Conservation (phyloP, 805 yeast genomes). For the Hanseniaspora meyeri region DNA sequence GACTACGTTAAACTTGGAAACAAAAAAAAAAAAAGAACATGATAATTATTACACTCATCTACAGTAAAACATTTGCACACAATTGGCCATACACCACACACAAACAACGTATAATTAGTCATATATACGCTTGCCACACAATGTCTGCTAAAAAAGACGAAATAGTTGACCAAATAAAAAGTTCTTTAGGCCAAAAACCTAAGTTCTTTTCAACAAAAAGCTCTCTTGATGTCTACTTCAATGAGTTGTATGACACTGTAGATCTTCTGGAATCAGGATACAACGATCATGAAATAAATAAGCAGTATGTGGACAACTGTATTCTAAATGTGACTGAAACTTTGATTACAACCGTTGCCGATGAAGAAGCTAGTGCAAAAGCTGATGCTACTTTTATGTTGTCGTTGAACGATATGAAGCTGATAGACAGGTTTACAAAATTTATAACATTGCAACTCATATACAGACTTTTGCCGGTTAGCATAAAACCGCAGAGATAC, state of each 20-base stretch:
- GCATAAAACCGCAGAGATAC: conserved; percentile 2
- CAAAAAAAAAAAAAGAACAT: not conserved
- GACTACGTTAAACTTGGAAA: not conserved
- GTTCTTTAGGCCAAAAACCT: conserved; percentile 22
- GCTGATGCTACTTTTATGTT: conserved; percentile 29
- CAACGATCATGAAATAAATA: not conserved
- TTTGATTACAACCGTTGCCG: not conserved
- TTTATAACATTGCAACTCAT: conserved; percentile 59
- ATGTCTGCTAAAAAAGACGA: not conserved
- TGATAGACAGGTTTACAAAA: conserved; percentile 52
- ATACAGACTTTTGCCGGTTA: conserved; percentile 43
- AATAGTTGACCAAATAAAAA: conserved; percentile 11
- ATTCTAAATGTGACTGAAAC: not conserved
- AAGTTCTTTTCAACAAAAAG: conserved; percentile 23
- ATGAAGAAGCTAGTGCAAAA: not conserved
- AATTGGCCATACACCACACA: not conserved
- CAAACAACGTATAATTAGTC: too few species aligned
- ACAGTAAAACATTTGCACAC: not conserved
- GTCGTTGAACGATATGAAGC: conserved; percentile 75
- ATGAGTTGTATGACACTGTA: conserved; percentile 15
- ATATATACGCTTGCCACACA: too few species aligned
- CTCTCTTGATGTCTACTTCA: conserved; percentile 27
- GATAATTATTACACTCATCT: not conserved
- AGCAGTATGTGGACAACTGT: not conserved
- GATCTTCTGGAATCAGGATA: conserved; percentile 12